phyloP scores from a whole-genome alignment of 805 yeast genomes.

The Teunomyces kruisii region DNA sequence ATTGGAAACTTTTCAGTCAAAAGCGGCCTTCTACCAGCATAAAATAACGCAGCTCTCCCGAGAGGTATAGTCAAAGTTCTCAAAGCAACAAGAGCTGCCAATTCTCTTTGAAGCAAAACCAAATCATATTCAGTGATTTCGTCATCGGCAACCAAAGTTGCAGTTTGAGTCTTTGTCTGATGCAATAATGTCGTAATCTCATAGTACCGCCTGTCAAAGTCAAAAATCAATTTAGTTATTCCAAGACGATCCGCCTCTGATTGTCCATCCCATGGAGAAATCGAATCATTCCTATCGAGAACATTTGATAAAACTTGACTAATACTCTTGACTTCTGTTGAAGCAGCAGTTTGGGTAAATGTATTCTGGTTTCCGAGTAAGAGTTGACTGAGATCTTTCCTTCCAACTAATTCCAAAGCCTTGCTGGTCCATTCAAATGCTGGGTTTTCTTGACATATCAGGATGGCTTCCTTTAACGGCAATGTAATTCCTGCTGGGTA shows the following conservation, averaged over 20 bases:
- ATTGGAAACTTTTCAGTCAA: slow-evolving; percentile 83
- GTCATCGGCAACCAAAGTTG: slow-evolving; percentile 38
- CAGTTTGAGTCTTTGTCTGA: slow-evolving; percentile 63
- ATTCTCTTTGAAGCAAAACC: slow-evolving; percentile 51
- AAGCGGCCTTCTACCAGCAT: slow-evolving; percentile 68
- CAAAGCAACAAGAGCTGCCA: slow-evolving; percentile 61
- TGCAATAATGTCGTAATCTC: slow-evolving; percentile 74
- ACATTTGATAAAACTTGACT: slow-evolving; percentile 39
- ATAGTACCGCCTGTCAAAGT: slow-evolving; percentile 73
- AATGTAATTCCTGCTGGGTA: slow-evolving; percentile 71
- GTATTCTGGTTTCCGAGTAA: slow-evolving; percentile 6
- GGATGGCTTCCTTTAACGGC: slow-evolving; percentile 64
- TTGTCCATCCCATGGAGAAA: slow-evolving; percentile 68
- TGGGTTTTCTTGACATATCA: slow-evolving; percentile 51
- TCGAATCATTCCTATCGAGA: slow-evolving; percentile 41
- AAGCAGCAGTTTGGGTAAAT: not conserved
- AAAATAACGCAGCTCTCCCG: slow-evolving; percentile 75
- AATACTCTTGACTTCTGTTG: slow-evolving; percentile 28
- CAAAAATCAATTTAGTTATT: slow-evolving; percentile 71
- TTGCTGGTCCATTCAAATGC: slow-evolving; percentile 47
- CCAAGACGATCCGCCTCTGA: slow-evolving; percentile 67
- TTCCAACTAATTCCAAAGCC: slow-evolving; percentile 59
- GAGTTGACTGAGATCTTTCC: slow-evolving; percentile 57
- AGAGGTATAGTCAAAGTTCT: slow-evolving; percentile 75
- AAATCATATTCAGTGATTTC: slow-evolving; percentile 55